Evolutionary conservation across 306 rosid genomes (phyloP), one percentile per base, ranked within the genome.

Genomic region (Inga laurina): DNA sequence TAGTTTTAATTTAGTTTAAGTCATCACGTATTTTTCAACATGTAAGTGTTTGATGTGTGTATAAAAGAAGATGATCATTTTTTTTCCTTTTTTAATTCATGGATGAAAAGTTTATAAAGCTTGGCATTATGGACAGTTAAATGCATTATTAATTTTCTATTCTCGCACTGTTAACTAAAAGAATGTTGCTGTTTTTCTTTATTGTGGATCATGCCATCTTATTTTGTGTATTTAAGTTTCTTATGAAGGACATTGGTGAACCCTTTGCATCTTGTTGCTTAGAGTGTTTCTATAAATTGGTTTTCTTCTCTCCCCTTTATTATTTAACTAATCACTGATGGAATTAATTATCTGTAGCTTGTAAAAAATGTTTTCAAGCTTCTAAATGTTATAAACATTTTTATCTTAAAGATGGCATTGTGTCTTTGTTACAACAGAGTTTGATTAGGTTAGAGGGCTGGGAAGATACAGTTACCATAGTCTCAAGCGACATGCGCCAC

Each of bases 371-470:
- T 22, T 48, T 68, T 68, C 34, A 61, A 44, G 75, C 14, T 67
- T 74, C 49, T 72, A 80, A 78, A 49, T 76, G 14, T 79, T 79
- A 30, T 30, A 44, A 52, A 43, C 82, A n/a, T 61, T 11, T 57
- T 84, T 52, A 82, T 37, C 76, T 67, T 67, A 52, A 30, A 75
- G 45, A 22, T 82, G 69, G 32, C 39, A 5, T 64, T 64, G 16
- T 11, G 18, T 24, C 69, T 88, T 85, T 84, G 57, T 69, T 90
- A 54, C 61, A 73, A 80, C 94, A 96, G 99, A 91, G 94, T 78
- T 91, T 96, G 83, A 87, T 96, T 83, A 96, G 84, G 85, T 82
- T 96, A 69, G 98, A 96, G 81, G 97, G 98, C 75, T 96, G 99
- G 99, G 98, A 92, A 85, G 82, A 85, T 79, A 72, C 56, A 57